Evolutionary conservation across 345 rosid genomes (phyloP).

Genomic region (Aquilaria sinensis): DNA sequence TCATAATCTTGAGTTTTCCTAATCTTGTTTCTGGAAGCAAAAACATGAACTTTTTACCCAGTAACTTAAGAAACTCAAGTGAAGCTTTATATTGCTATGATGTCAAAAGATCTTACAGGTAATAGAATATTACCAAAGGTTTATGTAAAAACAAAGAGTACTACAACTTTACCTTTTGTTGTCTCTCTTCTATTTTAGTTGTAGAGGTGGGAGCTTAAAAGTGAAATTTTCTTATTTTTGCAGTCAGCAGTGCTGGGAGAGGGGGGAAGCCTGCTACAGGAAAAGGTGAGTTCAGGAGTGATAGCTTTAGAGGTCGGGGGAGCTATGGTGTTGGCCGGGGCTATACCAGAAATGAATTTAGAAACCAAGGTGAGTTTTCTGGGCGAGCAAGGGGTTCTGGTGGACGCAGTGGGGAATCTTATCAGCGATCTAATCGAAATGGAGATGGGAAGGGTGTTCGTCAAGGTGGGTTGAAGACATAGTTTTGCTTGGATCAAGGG

Average conservation of each 20-base stretch:
- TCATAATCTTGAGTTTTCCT: too few species aligned
- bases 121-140: too few species aligned
- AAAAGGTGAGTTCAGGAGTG: constrained; percentile 37
- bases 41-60: too few species aligned
- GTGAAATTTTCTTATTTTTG: constrained; percentile 3
- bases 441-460: constrained; percentile 45
- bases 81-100: too few species aligned
- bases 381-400: constrained; percentile 58
- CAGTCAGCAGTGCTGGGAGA: constrained; percentile 25
- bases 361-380: constrained; percentile 57
- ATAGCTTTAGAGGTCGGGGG: constrained; percentile 46
- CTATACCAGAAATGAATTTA: constrained; percentile 51
- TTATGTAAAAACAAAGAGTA: too few species aligned
- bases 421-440: constrained; percentile 50
- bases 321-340: constrained; percentile 42
- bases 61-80: too few species aligned
- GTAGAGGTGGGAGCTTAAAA: background rate
- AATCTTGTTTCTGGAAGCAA: too few species aligned
- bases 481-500: constrained; percentile 15
- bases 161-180: too few species aligned
- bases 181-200: too few species aligned
- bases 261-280: constrained; percentile 36
- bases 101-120: too few species aligned
- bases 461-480: constrained; percentile 31
- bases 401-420: constrained; percentile 47